Evolutionary conservation across 768 basidiomycete species (phyloP).

Genomic region (Pseudohyphozyma bogoriensis): DNA sequence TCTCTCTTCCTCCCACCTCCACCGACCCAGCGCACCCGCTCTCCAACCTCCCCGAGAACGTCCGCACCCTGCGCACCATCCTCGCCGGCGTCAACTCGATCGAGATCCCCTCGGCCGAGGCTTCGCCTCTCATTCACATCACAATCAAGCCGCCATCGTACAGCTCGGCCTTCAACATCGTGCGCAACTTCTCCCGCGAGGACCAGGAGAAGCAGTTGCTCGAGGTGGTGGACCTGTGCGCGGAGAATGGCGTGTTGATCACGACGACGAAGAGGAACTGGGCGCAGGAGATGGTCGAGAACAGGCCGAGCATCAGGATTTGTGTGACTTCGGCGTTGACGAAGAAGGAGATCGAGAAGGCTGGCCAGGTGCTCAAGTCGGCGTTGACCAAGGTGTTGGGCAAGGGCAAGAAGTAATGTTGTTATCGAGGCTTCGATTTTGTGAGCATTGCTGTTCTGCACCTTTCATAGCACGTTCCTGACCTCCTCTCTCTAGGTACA

Average conservation of each 20-base stretch:
- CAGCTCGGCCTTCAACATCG: conserved; percentile 31
- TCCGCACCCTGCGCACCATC: conserved; percentile 61
- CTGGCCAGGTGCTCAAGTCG: conserved; percentile 59
- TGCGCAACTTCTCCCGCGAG: conserved; percentile 34
- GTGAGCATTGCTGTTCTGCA: too few relatives aligned
- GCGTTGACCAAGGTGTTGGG: conserved; percentile 64
- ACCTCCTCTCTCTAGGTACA: too few relatives aligned
- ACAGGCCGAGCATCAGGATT: conserved; percentile 74
- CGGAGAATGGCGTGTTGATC: conserved; percentile 70
- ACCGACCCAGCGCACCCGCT: conserved; percentile 44
- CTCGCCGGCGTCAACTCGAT: conserved; percentile 73
- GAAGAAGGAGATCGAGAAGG: conserved; percentile 87
- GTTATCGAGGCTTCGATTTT: neutral
- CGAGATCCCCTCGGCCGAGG: conserved; percentile 71
- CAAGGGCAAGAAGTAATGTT: conserved; percentile 24
- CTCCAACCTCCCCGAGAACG: conserved; percentile 66
- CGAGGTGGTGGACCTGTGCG: conserved; percentile 80
- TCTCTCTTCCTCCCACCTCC: conserved; percentile 56
- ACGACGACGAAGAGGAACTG: conserved; percentile 62
- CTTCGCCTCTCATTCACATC: conserved; percentile 82
- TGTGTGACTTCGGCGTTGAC: conserved; percentile 66
- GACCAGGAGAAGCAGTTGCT: conserved; percentile 72
- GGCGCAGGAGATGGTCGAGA: conserved; percentile 67
- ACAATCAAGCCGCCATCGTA: conserved; percentile 44
- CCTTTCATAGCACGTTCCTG: too few relatives aligned